Conservation (phyloP, 2,329 filamentous ascomycete genomes). For the Alternaria conjuncta region DNA sequence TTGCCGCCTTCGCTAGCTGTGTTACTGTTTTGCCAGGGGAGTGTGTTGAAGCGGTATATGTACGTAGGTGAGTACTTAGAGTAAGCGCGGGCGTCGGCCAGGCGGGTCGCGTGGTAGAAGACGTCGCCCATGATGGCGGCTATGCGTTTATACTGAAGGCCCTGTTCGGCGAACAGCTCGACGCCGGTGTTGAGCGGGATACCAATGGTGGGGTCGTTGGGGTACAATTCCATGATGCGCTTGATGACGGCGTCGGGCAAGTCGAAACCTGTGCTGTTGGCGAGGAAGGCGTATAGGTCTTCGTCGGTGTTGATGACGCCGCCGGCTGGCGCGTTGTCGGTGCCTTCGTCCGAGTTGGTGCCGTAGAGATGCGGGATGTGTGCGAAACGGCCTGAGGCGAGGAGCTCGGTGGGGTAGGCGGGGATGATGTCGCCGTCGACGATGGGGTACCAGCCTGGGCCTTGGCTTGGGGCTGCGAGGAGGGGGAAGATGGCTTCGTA, state of each 20-base stretch:
- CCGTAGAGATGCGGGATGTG: constrained; percentile 69
- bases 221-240: constrained; percentile 44
- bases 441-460: constrained; percentile 52
- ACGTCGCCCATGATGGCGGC: constrained; percentile 62
- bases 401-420: constrained; percentile 60
- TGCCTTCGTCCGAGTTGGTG: constrained; percentile 71
- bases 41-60: constrained; percentile 66
- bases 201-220: constrained; percentile 41
- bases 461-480: constrained; percentile 54
- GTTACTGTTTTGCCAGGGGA: constrained; percentile 36
- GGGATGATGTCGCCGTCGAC: constrained; percentile 66
- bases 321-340: constrained; percentile 60
- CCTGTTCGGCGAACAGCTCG: constrained; percentile 40
- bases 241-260: constrained; percentile 40
- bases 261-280: constrained; percentile 41
- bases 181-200: constrained; percentile 43
- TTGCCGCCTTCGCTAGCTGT: constrained; percentile 52
- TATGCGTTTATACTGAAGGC: constrained; percentile 60
- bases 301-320: constrained; percentile 63
- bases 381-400: constrained; percentile 66
- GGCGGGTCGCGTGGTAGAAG: constrained; percentile 63
- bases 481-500: constrained; percentile 65
- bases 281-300: constrained; percentile 52
- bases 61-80: constrained; percentile 60
- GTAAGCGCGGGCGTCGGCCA: constrained; percentile 52